Evolutionary conservation across 805 yeast species (phyloP).

Genomic region (Candida boleticola): DNA sequence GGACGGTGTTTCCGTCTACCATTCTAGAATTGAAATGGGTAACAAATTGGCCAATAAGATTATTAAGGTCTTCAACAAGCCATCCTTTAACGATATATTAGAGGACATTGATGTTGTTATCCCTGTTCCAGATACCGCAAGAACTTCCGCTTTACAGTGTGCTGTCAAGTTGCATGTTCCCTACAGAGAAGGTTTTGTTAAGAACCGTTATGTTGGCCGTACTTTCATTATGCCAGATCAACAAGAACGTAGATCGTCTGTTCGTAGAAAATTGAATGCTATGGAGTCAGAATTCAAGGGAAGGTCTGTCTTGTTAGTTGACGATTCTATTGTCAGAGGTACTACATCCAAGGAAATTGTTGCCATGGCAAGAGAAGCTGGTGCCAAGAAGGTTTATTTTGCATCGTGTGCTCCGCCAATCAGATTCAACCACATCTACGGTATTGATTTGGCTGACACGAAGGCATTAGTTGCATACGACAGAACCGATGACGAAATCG

Average conservation of each 20-base stretch:
- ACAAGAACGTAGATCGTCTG: constrained; percentile 88
- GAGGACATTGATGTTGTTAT: constrained; percentile 86
- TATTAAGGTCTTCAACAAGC: constrained; percentile 30
- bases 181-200: constrained; percentile 95
- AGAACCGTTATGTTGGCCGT: constrained; percentile 95
- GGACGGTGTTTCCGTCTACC: constrained; percentile 95
- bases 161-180: constrained; percentile 79
- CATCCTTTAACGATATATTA: constrained; percentile 34
- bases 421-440: constrained; percentile 92
- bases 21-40: constrained; percentile 93
- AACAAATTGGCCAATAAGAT: constrained; percentile 78
- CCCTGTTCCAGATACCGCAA: constrained; percentile 98
- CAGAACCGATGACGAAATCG: constrained; percentile 71
- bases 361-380: constrained; percentile 98
- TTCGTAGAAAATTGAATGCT: constrained; percentile 91
- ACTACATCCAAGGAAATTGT: constrained; percentile 96
- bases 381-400: constrained; percentile 90
- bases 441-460: constrained; percentile 95
- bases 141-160: constrained; percentile 91
- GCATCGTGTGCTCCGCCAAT: constrained; percentile 99
- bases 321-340: constrained; percentile 96
- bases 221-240: constrained; percentile 99
- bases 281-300: constrained; percentile 90
- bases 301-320: constrained; percentile 84
- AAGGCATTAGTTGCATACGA: constrained; percentile 88